Evolutionary conservation across 371 early-diverging fungal species (phyloP), one percentile per base, ranked within the genome.

Genomic region (Mucor circinelloides): DNA sequence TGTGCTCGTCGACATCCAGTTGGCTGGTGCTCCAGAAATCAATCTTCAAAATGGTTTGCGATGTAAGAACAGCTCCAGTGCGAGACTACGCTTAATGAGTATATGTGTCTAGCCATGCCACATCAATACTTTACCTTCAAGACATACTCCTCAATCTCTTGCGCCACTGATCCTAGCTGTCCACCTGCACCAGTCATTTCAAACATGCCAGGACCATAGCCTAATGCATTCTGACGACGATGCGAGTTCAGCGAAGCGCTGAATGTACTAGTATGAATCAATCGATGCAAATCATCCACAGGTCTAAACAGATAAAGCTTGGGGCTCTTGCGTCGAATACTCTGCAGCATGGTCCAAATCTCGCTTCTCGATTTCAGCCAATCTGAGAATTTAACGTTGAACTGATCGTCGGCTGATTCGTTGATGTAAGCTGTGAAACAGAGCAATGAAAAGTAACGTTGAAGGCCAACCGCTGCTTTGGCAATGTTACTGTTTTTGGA

Each of bases 401-500:
- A 83, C 12, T 65, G 70, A 10, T 70, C 65, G 31, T 79, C 70
- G 4, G 71, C 62, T 1, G 77, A 66, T 32, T 87, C 84, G 30
- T 79, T 76, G 28, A 88, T 83, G 64, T 87, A 90, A 7, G 84
- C 66, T 0, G 87, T 76, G 66, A 91, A 85, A 28, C 86, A 80
- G 3, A 91, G 67, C 19, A 91, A 63, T 58, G 84, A 89, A 58
- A 88, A 87, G 70, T 91, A 91, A 2, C 89, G 78, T 44, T 90
- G 88, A 23, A 91, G 65, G 1, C 84, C 86, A 8, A 75, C 77
- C 7, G 82, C 31, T 9, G 91, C 90, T 58, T 79, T 77, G 6
- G 74, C 59, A 15, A 88, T 67, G 12, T 48, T 36, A 1, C 46
- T 55, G 23, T 77, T 80, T 13, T 74, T 81, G 10, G 75, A 74